Base-by-base conservation (phyloP, 345 rosid species). In the Euphorbia peplus region DNA sequence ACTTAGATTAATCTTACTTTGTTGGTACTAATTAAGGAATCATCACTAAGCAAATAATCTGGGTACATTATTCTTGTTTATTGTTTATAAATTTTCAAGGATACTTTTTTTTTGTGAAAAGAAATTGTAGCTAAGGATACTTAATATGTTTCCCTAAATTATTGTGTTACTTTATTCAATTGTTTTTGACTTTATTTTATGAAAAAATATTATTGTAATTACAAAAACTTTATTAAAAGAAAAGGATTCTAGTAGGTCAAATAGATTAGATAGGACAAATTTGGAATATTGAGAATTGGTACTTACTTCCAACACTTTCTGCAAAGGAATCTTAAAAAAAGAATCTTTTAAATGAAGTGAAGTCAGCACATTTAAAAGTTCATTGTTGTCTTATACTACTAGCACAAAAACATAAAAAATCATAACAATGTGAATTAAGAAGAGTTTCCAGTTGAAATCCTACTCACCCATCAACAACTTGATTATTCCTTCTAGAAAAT, bases 301-400 rank as follows among this genome's bases (percentile, higher is more conserved):
- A 26, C n/a, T 15, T 19, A 39, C 44, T 35, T 14, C 15, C 15
- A 61, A 39, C n/a, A 61, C 10, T 30, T 4, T 61, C 16, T 39
- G 1, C n/a, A 61, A 47, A n/a, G 65, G 65, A 61, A 61, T 61
- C 65, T 61, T 61, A 21, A 35, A 42, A 8, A 4, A 42, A 42
- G 11, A 13, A n/a, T n/a, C n/a, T n/a, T n/a, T n/a, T n/a, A n/a
- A 13, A 13, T 42, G 11, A 42, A 42, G 13, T 32, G 14, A 59
- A 21, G 65, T 60, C 26, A 35, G 5, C 48, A n/a, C 47, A 21
- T 39, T 22, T 12, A n/a, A 19, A 44, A 35, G 25, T 39, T 60
- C 21, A 35, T 35, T 60, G 13, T 35, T 32, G 25, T 32, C 46
- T 21, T 21, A 7, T n/a, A 44, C 15, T 44, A 61, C 15, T 44